phyloP scores from a whole-genome alignment of 345 rosid species.

The Citrus reticulata region DNA sequence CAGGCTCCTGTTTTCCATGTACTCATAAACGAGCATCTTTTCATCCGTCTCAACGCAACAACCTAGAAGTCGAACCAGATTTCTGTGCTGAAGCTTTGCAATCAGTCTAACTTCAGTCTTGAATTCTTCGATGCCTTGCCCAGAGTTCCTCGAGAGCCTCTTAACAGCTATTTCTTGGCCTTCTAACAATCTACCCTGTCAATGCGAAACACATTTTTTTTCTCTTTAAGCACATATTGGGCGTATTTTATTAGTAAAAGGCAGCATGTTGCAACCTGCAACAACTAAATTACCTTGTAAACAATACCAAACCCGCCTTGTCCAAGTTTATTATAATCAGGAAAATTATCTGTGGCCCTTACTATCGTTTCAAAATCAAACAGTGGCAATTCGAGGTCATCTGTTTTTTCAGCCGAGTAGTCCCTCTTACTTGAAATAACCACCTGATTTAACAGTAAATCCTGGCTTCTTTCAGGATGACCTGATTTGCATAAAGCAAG shows the following conservation, averaged over 20 bases:
- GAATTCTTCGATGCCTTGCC: constrained; percentile 78
- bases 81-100: constrained; percentile 80
- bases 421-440: constrained; percentile 64
- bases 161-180: constrained; percentile 76
- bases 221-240: neutral
- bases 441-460: constrained; percentile 51
- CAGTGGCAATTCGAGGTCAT: constrained; percentile 53
- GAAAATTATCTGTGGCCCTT: constrained; percentile 44
- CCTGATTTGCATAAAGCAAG: constrained; percentile 24
- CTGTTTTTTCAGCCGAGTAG: constrained; percentile 33
- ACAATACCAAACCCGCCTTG: constrained; percentile 80
- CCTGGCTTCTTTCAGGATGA: constrained; percentile 56
- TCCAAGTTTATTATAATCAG: constrained; percentile 50
- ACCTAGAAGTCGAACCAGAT: constrained; percentile 70
- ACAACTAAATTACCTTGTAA: constrained; percentile 54
- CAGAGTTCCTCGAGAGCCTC: constrained; percentile 65
- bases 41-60: constrained; percentile 65
- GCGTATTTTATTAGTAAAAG: neutral
- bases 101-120: constrained; percentile 77
- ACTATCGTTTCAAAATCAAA: constrained; percentile 44
- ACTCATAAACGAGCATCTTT: constrained; percentile 84
- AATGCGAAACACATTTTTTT: neutral
- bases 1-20: constrained; percentile 36
- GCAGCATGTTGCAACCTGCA: neutral
- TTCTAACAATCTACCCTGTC: constrained; percentile 54